phyloP scores from a whole-genome alignment of 2,329 filamentous ascomycete genomes.

The Endothia cerciana region DNA sequence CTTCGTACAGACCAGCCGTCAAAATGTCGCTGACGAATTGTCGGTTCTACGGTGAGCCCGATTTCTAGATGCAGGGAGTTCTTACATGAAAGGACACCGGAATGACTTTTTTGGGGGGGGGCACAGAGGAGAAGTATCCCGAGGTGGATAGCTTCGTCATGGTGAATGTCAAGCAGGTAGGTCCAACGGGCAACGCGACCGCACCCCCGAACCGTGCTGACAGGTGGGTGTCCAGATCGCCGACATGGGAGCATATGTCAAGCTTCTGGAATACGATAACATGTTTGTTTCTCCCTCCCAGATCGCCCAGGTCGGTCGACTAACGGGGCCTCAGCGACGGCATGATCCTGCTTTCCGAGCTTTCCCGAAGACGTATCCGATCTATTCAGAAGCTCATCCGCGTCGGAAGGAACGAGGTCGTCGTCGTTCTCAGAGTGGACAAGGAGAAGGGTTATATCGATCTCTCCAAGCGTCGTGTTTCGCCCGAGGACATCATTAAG shows the following conservation, averaged over 20 bases:
- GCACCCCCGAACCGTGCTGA: slow-evolving; percentile 27
- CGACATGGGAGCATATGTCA: slow-evolving; percentile 99
- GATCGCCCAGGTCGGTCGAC: neutral
- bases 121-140: slow-evolving; percentile 69
- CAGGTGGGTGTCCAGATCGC: slow-evolving; percentile 68
- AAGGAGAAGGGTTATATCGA: slow-evolving; percentile 99
- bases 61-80: neutral
- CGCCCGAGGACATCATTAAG: slow-evolving; percentile 95
- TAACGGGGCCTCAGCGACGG: slow-evolving; percentile 61
- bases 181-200: slow-evolving; percentile 33
- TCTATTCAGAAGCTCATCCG: slow-evolving; percentile 99
- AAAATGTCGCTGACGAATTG: slow-evolving; percentile 46
- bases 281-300: slow-evolving; percentile 51
- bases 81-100: slow-evolving; percentile 43
- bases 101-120: neutral
- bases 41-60: slow-evolving; percentile 40
- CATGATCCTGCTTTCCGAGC: slow-evolving; percentile 98
- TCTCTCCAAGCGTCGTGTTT: slow-evolving; percentile 97
- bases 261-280: slow-evolving; percentile 99
- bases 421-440: slow-evolving; percentile 97
- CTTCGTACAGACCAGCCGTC: slow-evolving; percentile 27
- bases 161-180: slow-evolving; percentile 98
- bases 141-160: slow-evolving; percentile 99
- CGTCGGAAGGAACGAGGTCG: slow-evolving; percentile 96
- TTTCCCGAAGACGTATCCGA: slow-evolving; percentile 96